Evolutionary conservation across 1,284 basidiomycete species (phyloP).

Genomic region (Ganoderma lucidum): DNA sequence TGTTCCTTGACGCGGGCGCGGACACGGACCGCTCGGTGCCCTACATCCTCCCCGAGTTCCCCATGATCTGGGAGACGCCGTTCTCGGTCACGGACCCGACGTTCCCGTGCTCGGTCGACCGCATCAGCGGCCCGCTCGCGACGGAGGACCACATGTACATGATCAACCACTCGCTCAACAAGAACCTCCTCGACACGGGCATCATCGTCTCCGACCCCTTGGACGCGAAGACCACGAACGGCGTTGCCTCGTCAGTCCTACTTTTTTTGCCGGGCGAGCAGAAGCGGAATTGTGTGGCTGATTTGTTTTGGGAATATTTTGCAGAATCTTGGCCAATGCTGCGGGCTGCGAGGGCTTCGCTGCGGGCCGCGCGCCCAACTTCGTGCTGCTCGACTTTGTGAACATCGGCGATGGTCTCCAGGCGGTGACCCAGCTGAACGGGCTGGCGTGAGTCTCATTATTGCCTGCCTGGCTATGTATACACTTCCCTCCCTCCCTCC

Average conservation of each 20-base stretch:
- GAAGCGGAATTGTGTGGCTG: background rate
- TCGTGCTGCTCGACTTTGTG: slow-evolving; percentile 60
- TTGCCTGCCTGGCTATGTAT: background rate
- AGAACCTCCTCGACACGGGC: slow-evolving; percentile 44
- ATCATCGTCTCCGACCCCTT: slow-evolving; percentile 50
- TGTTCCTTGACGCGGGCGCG: slow-evolving; percentile 73
- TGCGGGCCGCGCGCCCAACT: slow-evolving; percentile 53
- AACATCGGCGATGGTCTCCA: slow-evolving; percentile 52
- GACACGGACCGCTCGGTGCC: slow-evolving; percentile 53
- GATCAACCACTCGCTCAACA: slow-evolving; percentile 66
- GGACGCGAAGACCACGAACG: slow-evolving; percentile 52
- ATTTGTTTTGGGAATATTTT: background rate
- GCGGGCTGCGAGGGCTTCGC: slow-evolving; percentile 53
- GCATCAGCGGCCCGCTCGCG: slow-evolving; percentile 59
- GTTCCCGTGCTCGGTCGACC: slow-evolving; percentile 79
- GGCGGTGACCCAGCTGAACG: slow-evolving; percentile 55
- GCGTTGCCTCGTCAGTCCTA: slow-evolving; percentile 48
- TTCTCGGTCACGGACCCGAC: slow-evolving; percentile 65
- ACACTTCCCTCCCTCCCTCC: no score
- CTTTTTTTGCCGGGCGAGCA: background rate
- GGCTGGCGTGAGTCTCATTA: slow-evolving; percentile 40
- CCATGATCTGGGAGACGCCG: slow-evolving; percentile 82
- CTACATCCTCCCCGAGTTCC: slow-evolving; percentile 72
- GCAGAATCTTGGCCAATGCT: slow-evolving; percentile 54
- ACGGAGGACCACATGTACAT: slow-evolving; percentile 60